Evolutionary conservation across 352 stramenopile genomes (phyloP).

Genomic region (Pythium oligandrum): DNA sequence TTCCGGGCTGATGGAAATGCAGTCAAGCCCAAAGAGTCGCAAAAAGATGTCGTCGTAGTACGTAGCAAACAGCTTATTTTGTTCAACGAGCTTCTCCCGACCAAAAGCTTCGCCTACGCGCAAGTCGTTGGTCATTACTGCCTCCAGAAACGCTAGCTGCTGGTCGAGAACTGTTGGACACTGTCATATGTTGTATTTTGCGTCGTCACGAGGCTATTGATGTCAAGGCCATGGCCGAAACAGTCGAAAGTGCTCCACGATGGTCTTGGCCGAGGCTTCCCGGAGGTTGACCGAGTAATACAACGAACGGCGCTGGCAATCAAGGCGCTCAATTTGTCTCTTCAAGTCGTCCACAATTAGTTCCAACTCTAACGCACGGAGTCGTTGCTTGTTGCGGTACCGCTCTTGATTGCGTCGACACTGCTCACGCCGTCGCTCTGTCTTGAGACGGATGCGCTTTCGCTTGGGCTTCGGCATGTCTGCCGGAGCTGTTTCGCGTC

Average conservation of each 20-base stretch:
- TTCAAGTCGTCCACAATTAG: slow-evolving; percentile 26
- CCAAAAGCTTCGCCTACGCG: slow-evolving; percentile 4
- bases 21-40: neutral
- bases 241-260: slow-evolving; percentile 16
- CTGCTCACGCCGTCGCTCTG: slow-evolving; percentile 43
- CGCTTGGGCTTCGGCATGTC: slow-evolving; percentile 10
- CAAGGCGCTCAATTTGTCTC: slow-evolving; percentile 25
- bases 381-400: slow-evolving; percentile 49
- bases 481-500: too few species aligned
- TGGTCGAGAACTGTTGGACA: neutral
- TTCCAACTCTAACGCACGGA: slow-evolving; percentile 27
- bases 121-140: slow-evolving; percentile 1
- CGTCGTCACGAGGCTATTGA: neutral
- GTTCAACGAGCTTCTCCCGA: slow-evolving; percentile 5
- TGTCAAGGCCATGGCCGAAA: slow-evolving; percentile 16
- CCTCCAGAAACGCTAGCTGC: slow-evolving; percentile 9
- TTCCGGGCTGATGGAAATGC: neutral
- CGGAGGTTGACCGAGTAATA: neutral
- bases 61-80: slow-evolving; percentile 4
- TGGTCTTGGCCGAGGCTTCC: slow-evolving; percentile 5
- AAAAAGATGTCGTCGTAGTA: slow-evolving; percentile 1
- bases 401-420: slow-evolving; percentile 51
- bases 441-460: slow-evolving; percentile 34
- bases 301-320: slow-evolving; percentile 14
- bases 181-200: too few species aligned